Base-by-base conservation (phyloP, 2,329 filamentous ascomycete species). In the Lomentospora prolificans region DNA sequence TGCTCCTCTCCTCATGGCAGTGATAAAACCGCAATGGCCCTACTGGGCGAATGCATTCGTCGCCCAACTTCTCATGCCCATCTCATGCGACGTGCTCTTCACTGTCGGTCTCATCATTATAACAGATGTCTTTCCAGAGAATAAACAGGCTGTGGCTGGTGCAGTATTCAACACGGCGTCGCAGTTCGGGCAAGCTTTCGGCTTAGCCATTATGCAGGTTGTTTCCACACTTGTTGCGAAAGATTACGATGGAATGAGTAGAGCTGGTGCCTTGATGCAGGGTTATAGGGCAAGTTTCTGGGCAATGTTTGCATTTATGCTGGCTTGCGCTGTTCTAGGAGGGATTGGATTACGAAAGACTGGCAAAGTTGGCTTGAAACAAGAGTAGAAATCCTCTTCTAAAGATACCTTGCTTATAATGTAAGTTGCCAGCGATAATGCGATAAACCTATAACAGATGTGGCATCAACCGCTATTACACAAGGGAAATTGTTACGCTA, bases 91-190 rank as follows among this genome's bases (percentile, higher is more conserved):
- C 50, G 70, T 79, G 0, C 67, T 84, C 5, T 83, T 81, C 62
- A 83, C 78, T 0, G 73, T 84, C 2, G 77, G 74, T 0, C 68
- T 78, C 22, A 71, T 84, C 19, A 66, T 83, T 3, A 74, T 84
- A 6, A 73, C 74, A 0, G 75, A 79, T 12, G 73, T 71, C 2
- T 84, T 84, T 58, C 76, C 79, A 0, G 69, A 74, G n/a, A 67
- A 79, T 7, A 81, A 73, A 1, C 81, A 85, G 57, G 78, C 77
- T 0, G 67, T 85, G 0, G 81, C 80, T 0, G 82, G 81, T 0
- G 80, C 78, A 0, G 80, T 85, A 0, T 85, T 84, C 64, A 83
- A 81, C 58, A 82, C 80, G 0, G 69, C 77, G 0, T 67, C 73
- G 0, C 80, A 84, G 59, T 76, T 84, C 55, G 81, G 81, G 0